These are phyloP conservation scores for Immersiella caudata DNA, from an alignment of 495 filamentous ascomycete genomes.

Conservation along the genomic window DNA sequence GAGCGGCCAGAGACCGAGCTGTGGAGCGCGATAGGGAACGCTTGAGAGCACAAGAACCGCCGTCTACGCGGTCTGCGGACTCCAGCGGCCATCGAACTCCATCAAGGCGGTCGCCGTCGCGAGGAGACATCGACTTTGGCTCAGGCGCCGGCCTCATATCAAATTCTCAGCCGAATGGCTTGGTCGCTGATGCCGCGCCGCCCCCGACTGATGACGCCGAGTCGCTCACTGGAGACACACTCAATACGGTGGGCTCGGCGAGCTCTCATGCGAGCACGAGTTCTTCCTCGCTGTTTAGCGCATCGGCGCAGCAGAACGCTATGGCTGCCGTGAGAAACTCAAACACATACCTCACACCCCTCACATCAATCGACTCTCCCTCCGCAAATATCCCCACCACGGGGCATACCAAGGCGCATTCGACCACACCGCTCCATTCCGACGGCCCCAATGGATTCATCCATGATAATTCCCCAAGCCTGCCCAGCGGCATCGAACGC, in stretches of 20 bases:
- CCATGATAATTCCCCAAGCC: slow-evolving; percentile 54
- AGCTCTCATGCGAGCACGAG: slow-evolving; percentile 66
- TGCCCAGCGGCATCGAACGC: slow-evolving; percentile 48
- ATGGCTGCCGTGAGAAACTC: slow-evolving; percentile 52
- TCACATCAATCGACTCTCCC: slow-evolving; percentile 78
- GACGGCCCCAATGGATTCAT: slow-evolving; percentile 34
- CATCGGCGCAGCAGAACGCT: slow-evolving; percentile 48
- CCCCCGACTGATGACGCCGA: slow-evolving; percentile 59
- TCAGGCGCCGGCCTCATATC: slow-evolving; percentile 22
- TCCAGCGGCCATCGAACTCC: slow-evolving; percentile 29
- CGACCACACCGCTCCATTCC: slow-evolving; percentile 38
- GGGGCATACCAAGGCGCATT: slow-evolving; percentile 40
- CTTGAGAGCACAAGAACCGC: slow-evolving; percentile 40
- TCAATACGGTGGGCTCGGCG: slow-evolving; percentile 66
- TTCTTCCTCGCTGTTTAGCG: slow-evolving; percentile 64
- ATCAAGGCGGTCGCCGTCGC: slow-evolving; percentile 18
- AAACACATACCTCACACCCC: slow-evolving; percentile 67
- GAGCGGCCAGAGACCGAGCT: slow-evolving; percentile 58
- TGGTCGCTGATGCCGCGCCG: slow-evolving; percentile 41
- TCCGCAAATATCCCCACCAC: slow-evolving; percentile 53
- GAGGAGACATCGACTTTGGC: slow-evolving; percentile 23
- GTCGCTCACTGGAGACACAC: slow-evolving; percentile 60
- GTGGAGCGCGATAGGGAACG: slow-evolving; percentile 54
- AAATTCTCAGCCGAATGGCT: slow-evolving; percentile 36
- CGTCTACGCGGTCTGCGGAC: slow-evolving; percentile 30